Percentiles rank a stretch among this genome's conserved stretches.
Conservation (phyloP, 192 early-diverging fungal genomes). For the Rhizophagus sp. region DNA sequence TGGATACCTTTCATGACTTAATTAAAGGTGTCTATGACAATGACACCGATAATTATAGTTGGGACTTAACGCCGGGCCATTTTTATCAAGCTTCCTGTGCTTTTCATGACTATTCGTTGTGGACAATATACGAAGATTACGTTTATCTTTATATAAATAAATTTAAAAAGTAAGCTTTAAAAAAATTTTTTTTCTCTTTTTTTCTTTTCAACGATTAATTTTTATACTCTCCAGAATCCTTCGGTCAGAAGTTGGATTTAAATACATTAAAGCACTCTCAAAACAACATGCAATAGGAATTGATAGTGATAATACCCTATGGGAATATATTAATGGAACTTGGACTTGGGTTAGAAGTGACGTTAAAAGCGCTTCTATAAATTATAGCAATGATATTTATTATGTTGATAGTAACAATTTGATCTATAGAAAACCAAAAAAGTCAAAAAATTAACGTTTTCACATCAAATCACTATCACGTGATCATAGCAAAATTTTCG, state of each 20-base stretch:
- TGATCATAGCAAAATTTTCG: too few species aligned
- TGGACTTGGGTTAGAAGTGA: neutral
- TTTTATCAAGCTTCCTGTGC: neutral
- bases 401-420: neutral
- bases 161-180: neutral
- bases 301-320: neutral
- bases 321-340: neutral
- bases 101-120: neutral
- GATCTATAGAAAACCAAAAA: neutral
- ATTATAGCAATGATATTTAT: neutral
- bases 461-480: too few species aligned
- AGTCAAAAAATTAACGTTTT: too few species aligned
- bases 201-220: neutral
- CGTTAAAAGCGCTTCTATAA: neutral
- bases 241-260: neutral
- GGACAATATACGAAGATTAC: neutral
- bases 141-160: neutral
- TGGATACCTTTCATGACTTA: neutral
- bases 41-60: neutral
- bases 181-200: neutral
- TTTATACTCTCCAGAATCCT: neutral
- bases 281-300: neutral
- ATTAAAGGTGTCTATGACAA: neutral
- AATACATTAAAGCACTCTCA: neutral
- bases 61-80: neutral